Evolutionary conservation across 139 green algal species (phyloP).

Genomic region (Chlorella sp.): DNA sequence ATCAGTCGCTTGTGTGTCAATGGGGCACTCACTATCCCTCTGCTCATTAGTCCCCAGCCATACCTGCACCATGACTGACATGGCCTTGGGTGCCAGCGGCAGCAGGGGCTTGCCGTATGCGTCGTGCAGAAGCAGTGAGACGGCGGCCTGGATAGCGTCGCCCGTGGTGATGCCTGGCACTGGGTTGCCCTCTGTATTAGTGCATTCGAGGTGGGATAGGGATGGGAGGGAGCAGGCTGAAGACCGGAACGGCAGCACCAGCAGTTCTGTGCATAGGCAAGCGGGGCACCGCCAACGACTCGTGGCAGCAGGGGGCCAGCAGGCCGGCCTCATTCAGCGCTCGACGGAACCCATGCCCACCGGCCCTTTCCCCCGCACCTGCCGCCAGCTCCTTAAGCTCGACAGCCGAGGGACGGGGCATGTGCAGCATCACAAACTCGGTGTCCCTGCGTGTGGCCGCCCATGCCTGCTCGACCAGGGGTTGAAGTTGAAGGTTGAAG

Average conservation of each 20-base stretch:
- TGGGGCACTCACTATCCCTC: too few relatives aligned
- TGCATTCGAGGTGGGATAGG: background rate
- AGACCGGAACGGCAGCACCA: background rate
- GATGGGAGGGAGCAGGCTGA: background rate
- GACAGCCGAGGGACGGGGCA: background rate
- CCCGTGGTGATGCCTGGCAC: background rate
- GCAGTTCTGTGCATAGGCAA: too few relatives aligned
- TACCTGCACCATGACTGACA: conserved; percentile 11
- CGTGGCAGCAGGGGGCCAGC: too few relatives aligned
- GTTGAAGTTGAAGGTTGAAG: too few relatives aligned
- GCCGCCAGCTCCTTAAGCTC: conserved; percentile 13
- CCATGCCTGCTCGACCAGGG: background rate
- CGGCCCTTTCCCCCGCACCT: background rate
- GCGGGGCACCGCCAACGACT: too few relatives aligned
- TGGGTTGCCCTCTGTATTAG: background rate
- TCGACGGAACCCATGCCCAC: too few relatives aligned
- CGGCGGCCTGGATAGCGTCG: conserved; percentile 8
- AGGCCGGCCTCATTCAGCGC: background rate
- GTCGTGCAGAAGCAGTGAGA: conserved; percentile 6
- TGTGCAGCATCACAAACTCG: conserved; percentile 9
- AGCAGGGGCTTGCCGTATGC: conserved; percentile 4
- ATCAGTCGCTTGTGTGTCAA: too few relatives aligned
- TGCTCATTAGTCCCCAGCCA: too few relatives aligned
- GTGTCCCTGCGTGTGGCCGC: background rate
- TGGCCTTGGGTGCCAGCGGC: background rate